phyloP scores from a whole-genome alignment of 2,329 filamentous ascomycete genomes.

The Scopulariopsis brevicaulis region DNA sequence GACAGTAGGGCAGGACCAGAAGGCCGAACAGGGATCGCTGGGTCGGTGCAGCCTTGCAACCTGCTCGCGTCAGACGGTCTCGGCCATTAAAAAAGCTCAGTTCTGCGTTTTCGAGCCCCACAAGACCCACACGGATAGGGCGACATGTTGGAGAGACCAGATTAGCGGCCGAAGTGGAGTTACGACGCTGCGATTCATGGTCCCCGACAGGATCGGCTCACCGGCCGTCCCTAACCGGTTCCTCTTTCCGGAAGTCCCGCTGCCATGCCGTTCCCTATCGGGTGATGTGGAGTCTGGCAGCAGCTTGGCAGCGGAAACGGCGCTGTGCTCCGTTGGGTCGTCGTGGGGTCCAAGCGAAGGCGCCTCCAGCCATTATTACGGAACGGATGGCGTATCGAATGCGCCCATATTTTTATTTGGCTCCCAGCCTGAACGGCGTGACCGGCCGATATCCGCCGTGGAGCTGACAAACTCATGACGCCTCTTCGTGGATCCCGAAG shows the following conservation, averaged over 20 bases:
- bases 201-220: neutral
- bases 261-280: neutral
- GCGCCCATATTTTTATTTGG: constrained; percentile 4
- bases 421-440: neutral
- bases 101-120: neutral
- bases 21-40: neutral
- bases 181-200: neutral
- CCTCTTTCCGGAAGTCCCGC: neutral
- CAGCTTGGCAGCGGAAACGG: neutral
- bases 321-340: neutral
- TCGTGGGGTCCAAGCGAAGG: constrained; percentile 6
- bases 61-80: neutral
- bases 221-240: neutral
- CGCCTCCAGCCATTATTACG: constrained; percentile 7
- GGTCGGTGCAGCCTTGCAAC: neutral
- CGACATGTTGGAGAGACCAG: neutral
- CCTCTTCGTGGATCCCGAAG: neutral
- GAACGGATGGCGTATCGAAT: constrained; percentile 23
- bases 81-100: neutral
- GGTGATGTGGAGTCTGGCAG: neutral
- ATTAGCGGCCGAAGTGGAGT: neutral
- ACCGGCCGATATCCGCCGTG: neutral
- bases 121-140: neutral
- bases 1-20: neutral
- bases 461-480: neutral